Evolutionary conservation across 129 eudicot genomes (phyloP).

Genomic region (Helianthus annuus): HanXRQr2.0-SUNRISE NC_035433.2:137119765-137120264

Average conservation of each 20-base stretch:
- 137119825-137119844: no score
- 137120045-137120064: conserved; percentile 2
- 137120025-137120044: not conserved
- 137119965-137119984: not conserved
- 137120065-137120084: not conserved
- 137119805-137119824: no score
- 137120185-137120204: not conserved
- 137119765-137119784: no score
- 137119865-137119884: no score
- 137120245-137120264: no score
- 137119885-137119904: no score
- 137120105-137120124: not conserved
- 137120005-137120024: not conserved
- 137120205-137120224: not conserved
- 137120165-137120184: not conserved
- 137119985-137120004: not conserved
- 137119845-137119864: no score
- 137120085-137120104: not conserved
- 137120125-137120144: not conserved
- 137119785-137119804: no score
- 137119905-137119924: not conserved
- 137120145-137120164: not conserved
- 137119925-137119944: not conserved
- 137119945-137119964: no score
- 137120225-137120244: no score